Percentiles rank a stretch among this genome's conserved stretches.
phyloP scores from a whole-genome alignment of 352 stramenopile genomes.

The Phytophthora syringae region DNA sequence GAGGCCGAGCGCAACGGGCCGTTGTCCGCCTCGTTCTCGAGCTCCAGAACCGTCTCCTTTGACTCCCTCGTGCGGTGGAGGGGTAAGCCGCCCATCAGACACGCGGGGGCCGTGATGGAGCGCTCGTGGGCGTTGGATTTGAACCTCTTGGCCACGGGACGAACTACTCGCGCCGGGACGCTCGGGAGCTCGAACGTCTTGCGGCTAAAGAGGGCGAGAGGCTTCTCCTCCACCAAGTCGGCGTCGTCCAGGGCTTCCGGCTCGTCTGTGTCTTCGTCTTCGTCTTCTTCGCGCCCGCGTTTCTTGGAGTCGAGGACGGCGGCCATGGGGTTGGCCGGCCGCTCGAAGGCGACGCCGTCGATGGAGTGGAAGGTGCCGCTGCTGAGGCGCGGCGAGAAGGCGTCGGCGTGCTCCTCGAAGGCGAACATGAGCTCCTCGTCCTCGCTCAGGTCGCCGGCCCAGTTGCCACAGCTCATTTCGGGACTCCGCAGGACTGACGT shows the following conservation, averaged over 20 bases:
- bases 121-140: slow-evolving; percentile 55
- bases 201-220: slow-evolving; percentile 22
- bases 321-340: slow-evolving; percentile 54
- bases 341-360: slow-evolving; percentile 34
- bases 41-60: slow-evolving; percentile 9
- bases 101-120: slow-evolving; percentile 32
- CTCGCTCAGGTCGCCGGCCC: slow-evolving; percentile 21
- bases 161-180: slow-evolving; percentile 45
- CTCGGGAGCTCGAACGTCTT: slow-evolving; percentile 54
- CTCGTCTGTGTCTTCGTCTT: slow-evolving; percentile 21
- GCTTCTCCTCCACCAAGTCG: slow-evolving; percentile 20
- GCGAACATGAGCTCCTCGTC: slow-evolving; percentile 80
- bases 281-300: slow-evolving; percentile 10
- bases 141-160: slow-evolving; percentile 58
- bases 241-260: slow-evolving; percentile 3
- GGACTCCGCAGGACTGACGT: too few relatives aligned
- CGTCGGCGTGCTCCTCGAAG: slow-evolving; percentile 48
- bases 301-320: slow-evolving; percentile 47
- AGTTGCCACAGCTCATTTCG: slow-evolving; percentile 11
- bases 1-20: slow-evolving; percentile 37
- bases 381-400: background rate
- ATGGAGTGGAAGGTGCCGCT: slow-evolving; percentile 45
- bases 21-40: slow-evolving; percentile 22
- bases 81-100: slow-evolving; percentile 39
- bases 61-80: slow-evolving; percentile 23